Percentiles rank a stretch among this genome's conserved stretches.
These are phyloP conservation scores for Amyloporia xantha DNA, from an alignment of 768 basidiomycete genomes.

Conservation along the genomic window DNA sequence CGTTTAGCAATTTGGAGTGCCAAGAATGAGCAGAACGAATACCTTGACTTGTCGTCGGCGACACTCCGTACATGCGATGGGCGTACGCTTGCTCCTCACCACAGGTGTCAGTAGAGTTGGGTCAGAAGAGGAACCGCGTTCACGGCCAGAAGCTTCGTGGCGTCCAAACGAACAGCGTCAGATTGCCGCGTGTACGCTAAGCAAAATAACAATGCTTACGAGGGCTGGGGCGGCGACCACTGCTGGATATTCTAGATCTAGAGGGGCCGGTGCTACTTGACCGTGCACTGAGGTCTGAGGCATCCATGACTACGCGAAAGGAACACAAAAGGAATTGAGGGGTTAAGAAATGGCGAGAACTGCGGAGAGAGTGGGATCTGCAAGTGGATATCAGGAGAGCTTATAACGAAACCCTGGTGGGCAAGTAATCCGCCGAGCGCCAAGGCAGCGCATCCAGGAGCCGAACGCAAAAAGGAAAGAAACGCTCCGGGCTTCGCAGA, in stretches of 20 bases:
- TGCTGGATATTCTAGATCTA: neutral
- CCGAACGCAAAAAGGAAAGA: neutral
- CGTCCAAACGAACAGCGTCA: too few species aligned
- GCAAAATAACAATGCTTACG: neutral
- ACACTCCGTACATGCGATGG: conserved; percentile 50
- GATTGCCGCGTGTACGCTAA: too few species aligned
- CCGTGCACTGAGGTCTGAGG: neutral
- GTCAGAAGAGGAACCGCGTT: conserved; percentile 5
- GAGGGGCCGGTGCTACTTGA: neutral
- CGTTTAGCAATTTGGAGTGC: too few species aligned
- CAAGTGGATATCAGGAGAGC: neutral
- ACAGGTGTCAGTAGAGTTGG: conserved; percentile 18
- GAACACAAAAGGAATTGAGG: too few species aligned
- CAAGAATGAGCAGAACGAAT: too few species aligned
- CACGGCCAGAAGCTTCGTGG: neutral
- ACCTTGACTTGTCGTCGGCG: conserved; percentile 53
- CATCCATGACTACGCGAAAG: neutral
- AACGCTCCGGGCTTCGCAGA: neutral
- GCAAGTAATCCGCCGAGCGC: neutral
- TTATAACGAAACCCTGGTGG: conserved; percentile 1
- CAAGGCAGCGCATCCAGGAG: neutral
- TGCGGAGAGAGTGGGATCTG: neutral
- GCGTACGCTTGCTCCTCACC: conserved; percentile 32
- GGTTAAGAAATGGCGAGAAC: too few species aligned
- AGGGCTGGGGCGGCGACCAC: neutral